A percentile compares a stretch with the other conserved stretches of the same genome.
Conservation (phyloP, 129 eudicot genomes). For the Flaveria brownii region DNA sequence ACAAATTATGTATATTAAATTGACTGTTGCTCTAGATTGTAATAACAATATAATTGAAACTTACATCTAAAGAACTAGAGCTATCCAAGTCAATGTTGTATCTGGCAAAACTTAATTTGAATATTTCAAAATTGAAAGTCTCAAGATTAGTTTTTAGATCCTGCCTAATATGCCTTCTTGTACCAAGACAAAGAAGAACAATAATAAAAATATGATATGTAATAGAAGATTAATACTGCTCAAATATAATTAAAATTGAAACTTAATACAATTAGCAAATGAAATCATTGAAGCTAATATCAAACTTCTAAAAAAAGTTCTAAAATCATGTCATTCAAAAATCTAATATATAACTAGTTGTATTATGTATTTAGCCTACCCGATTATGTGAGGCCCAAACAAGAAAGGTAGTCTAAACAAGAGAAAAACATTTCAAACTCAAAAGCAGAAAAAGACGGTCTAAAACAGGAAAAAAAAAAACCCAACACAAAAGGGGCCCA, state of each 20-base stretch:
- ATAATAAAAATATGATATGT: too few relatives aligned
- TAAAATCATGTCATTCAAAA: too few relatives aligned
- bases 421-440: too few relatives aligned
- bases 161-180: not conserved
- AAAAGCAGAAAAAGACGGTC: too few relatives aligned
- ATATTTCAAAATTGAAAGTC: not conserved
- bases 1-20: conserved; percentile 1
- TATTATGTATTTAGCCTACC: not conserved
- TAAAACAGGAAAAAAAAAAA: too few relatives aligned
- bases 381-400: not conserved
- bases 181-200: not conserved
- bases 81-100: conserved; percentile 6
- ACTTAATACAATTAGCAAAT: not conserved
- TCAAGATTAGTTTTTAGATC: not conserved
- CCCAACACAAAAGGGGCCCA: too few relatives aligned
- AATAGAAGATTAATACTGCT: not conserved
- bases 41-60: not conserved
- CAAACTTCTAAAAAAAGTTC: not conserved
- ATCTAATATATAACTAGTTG: not conserved
- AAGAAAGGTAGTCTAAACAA: too few relatives aligned
- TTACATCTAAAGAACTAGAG: not conserved
- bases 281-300: not conserved
- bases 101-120: not conserved
- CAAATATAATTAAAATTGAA: not conserved
- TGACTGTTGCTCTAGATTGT: conserved; percentile 1